Conservation (phyloP, 208 protist genomes). For the Wallacemonas collosoma region DNA sequence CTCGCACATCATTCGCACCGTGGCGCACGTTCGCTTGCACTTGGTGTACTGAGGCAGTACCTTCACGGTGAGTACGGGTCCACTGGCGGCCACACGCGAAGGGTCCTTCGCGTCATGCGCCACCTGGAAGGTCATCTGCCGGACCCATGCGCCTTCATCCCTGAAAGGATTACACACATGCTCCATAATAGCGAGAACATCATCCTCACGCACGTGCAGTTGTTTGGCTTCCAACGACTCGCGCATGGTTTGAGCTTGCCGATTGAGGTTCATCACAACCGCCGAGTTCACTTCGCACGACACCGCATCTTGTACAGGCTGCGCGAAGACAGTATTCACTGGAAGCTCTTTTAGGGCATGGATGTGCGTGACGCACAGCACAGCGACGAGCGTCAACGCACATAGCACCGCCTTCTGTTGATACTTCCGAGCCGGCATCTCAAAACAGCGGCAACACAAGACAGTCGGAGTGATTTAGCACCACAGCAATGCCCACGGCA, state of each 20-base stretch:
- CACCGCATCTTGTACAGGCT: constrained; percentile 48
- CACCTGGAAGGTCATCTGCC: constrained; percentile 37
- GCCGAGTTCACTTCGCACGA: constrained; percentile 64
- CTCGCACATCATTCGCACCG: constrained; percentile 57
- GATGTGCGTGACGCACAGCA: constrained; percentile 12
- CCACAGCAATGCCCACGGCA: no score
- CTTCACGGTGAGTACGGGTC: constrained; percentile 16
- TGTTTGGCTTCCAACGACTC: constrained; percentile 27
- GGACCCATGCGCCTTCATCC: constrained; percentile 74
- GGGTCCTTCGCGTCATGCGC: constrained; percentile 19
- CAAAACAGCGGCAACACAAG: no score
- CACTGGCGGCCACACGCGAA: neutral
- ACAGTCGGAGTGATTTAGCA: no score
- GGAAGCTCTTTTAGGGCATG: constrained; percentile 53
- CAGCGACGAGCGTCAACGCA: constrained; percentile 2
- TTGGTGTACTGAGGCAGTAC: constrained; percentile 37
- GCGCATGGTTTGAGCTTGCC: constrained; percentile 30
- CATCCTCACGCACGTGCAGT: constrained; percentile 65
- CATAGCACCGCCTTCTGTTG: neutral
- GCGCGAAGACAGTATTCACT: constrained; percentile 41
- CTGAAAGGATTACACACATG: constrained; percentile 71
- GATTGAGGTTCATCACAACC: constrained; percentile 42
- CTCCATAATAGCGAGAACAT: constrained; percentile 64
- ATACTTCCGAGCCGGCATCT: no score
- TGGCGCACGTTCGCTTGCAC: constrained; percentile 74